Percentiles rank a stretch among this genome's conserved stretches.
phyloP scores from a whole-genome alignment of 2,329 filamentous ascomycete species.

The Cladosporium sp. region DNA sequence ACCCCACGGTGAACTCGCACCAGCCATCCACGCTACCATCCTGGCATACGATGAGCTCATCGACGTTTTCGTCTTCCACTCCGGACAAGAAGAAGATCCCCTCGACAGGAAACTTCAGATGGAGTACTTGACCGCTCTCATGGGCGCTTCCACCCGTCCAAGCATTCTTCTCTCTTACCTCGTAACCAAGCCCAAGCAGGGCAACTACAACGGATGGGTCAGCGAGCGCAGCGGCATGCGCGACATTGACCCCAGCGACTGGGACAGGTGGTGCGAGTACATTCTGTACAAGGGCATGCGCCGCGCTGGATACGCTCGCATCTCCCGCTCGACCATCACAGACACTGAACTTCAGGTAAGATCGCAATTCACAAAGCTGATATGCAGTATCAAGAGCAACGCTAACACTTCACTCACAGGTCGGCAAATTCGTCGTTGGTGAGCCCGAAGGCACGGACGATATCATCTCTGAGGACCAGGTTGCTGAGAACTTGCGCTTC shows the following conservation, averaged over 20 bases:
- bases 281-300: slow-evolving; percentile 90
- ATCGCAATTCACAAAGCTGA: not conserved
- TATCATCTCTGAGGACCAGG: slow-evolving; percentile 68
- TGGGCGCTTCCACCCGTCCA: slow-evolving; percentile 79
- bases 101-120: slow-evolving; percentile 87
- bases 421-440: slow-evolving; percentile 90
- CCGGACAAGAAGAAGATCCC: slow-evolving; percentile 92
- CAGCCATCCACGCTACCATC: slow-evolving; percentile 94
- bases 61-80: slow-evolving; percentile 98
- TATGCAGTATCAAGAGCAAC: not conserved
- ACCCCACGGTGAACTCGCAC: slow-evolving; percentile 90
- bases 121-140: slow-evolving; percentile 81
- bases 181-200: slow-evolving; percentile 83
- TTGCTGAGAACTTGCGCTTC: slow-evolving; percentile 78
- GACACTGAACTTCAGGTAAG: slow-evolving; percentile 90
- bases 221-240: slow-evolving; percentile 85
- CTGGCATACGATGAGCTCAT: slow-evolving; percentile 87
- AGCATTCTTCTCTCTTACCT: slow-evolving; percentile 87
- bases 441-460: slow-evolving; percentile 64
- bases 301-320: slow-evolving; percentile 83
- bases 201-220: slow-evolving; percentile 97
- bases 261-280: slow-evolving; percentile 99
- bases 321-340: slow-evolving; percentile 87
- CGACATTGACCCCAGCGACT: slow-evolving; percentile 88
- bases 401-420: slow-evolving; percentile 41